Evolutionary conservation across 179 eudicot genomes (phyloP).

Genomic region (Gypsophila paniculata): DNA sequence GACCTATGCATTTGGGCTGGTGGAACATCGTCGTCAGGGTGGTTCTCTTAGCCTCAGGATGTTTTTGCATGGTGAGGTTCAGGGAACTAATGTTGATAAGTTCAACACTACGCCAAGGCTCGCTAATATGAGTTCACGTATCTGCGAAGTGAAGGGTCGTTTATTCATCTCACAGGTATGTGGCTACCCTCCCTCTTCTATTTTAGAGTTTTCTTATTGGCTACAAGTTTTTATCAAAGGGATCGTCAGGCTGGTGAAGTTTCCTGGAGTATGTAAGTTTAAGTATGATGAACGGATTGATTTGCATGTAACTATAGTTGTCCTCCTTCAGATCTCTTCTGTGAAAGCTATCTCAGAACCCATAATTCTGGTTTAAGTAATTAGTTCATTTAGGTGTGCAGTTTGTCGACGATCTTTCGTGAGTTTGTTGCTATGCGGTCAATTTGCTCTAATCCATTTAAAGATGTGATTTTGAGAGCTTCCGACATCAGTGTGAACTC

Average conservation of each 20-base stretch:
- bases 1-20: conserved; percentile 78
- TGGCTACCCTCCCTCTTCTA: not conserved
- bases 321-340: not conserved
- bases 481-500: conserved; percentile 43
- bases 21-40: conserved; percentile 60
- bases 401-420: conserved; percentile 84
- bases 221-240: not conserved
- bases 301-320: not conserved
- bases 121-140: conserved; percentile 45
- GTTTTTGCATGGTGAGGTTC: conserved; percentile 61
- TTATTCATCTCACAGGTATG: conserved; percentile 54
- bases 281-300: not conserved
- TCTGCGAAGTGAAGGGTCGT: conserved; percentile 28
- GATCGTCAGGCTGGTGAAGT: not conserved
- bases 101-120: conserved; percentile 47
- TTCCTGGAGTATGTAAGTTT: not conserved
- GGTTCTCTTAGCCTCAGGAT: conserved; percentile 55
- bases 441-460: conserved; percentile 65
- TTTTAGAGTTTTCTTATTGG: not conserved
- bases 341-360: conserved; percentile 12
- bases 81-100: conserved; percentile 33
- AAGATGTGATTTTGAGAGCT: conserved; percentile 73
- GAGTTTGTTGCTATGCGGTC: conserved; percentile 89
- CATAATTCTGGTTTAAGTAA: not conserved
- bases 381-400: conserved; percentile 55